phyloP scores from a whole-genome alignment of 2,329 filamentous ascomycete genomes.

The Talaromyces atroroseus region DNA sequence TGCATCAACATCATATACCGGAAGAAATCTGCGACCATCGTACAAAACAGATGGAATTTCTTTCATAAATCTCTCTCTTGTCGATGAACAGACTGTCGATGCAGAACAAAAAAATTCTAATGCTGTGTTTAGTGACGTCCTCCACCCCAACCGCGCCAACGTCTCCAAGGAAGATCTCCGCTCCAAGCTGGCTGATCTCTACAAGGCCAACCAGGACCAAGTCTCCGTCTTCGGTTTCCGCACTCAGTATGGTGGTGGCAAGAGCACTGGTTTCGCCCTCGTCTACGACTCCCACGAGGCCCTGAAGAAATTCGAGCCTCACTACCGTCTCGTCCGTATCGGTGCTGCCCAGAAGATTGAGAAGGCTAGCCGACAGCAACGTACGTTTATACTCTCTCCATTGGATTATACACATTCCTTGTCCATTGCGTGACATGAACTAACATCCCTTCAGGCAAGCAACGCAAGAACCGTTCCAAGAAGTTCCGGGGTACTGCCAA shows the following conservation, averaged over 20 bases:
- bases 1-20: background rate
- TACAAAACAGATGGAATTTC: background rate
- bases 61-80: background rate
- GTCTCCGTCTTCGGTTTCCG: conserved; percentile 97
- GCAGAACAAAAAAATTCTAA: background rate
- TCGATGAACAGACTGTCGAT: background rate
- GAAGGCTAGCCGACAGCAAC: conserved; percentile 97
- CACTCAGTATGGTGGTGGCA: conserved; percentile 99
- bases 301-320: conserved; percentile 99
- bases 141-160: conserved; percentile 97
- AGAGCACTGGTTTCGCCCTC: conserved; percentile 97
- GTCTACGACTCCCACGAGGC: conserved; percentile 98
- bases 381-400: conserved; percentile 61
- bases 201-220: conserved; percentile 98
- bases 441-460: conserved; percentile 69
- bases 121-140: conserved; percentile 72
- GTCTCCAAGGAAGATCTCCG: conserved; percentile 99
- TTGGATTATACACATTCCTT: background rate
- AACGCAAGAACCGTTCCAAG: conserved; percentile 99
- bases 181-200: conserved; percentile 85
- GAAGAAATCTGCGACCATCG: background rate
- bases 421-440: background rate
- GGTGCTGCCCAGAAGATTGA: conserved; percentile 91
- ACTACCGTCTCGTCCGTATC: conserved; percentile 92
- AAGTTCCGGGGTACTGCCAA: conserved; percentile 96